Evolutionary conservation across 106 monocot genomes (phyloP), one percentile per base, ranked within the genome.

Genomic region (Allium fistulosum): DNA sequence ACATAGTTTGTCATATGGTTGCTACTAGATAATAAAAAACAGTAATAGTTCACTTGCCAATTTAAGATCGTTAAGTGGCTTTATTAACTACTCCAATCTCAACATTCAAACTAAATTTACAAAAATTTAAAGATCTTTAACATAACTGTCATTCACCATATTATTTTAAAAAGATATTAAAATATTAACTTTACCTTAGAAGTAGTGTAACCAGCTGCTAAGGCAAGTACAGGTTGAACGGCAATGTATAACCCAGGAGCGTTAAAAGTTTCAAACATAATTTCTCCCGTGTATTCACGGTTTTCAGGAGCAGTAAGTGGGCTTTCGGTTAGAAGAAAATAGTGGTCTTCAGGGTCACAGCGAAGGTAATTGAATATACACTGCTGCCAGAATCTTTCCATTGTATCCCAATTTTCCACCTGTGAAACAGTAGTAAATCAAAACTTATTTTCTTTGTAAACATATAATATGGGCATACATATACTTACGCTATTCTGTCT

Each of bases 191-290:
- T 51, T 15, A 93, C 93, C 88, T 89, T 86, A 0, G 89, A 80
- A 64, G 93, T 93, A 66, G 85, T 93, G 60, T 88, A 93, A 49
- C 88, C 88, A 68, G 88, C 93, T 69, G 93, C 88, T 74, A 93
- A 88, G n/a, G 93, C 93, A 75, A 93, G 89, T 9, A 93, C 93
- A 53, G 93, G 93, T 49, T 93, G 93, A 55, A 88, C 88, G 27
- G 88, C 93, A 72, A 93, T 89, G 59, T 93, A 93, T 13, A 93
- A 62, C 10, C 93, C 88, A 70, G 88, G 88, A 28, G 85, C 77
- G 78, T 93, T 93, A 75, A 93, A 93, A 61, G 93, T 93, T 70
- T 93, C 93, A 64, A 93, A 93, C 93, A 93, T 86, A 27, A 93
- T 93, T 74, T 93, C 93, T 50, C 88, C 93, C 37, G 86, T 85